These are phyloP conservation scores for Priceomyces carsonii DNA, from an alignment of 805 yeast species.

Conservation along the genomic window DNA sequence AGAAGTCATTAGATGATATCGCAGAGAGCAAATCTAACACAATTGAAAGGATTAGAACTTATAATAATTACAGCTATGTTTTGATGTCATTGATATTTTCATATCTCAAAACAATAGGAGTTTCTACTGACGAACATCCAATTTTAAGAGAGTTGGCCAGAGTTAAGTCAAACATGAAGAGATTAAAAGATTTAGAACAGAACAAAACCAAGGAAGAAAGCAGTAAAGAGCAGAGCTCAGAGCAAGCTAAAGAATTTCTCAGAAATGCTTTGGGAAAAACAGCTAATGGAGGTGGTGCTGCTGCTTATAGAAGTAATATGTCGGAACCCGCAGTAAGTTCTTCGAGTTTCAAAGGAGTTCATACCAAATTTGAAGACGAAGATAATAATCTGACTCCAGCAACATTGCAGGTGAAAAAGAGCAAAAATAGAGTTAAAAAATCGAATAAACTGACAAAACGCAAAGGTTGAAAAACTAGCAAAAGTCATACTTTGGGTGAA, in stretches of 20 bases:
- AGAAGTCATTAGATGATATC: constrained; percentile 42
- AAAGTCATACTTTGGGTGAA: too few relatives aligned
- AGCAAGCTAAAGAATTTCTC: constrained; percentile 49
- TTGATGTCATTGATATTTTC: constrained; percentile 59
- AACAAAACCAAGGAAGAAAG: constrained; percentile 19
- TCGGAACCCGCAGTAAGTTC: constrained; percentile 40
- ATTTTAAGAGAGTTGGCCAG: constrained; percentile 67
- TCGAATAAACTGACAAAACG: too few relatives aligned
- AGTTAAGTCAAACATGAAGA: constrained; percentile 67
- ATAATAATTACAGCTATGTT: constrained; percentile 49
- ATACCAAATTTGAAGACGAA: constrained; percentile 33
- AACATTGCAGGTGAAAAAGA: too few relatives aligned
- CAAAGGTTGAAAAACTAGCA: too few relatives aligned
- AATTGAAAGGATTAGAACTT: constrained; percentile 28
- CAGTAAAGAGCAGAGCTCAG: constrained; percentile 28
- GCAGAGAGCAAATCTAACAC: constrained; percentile 22
- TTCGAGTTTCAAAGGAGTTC: constrained; percentile 38
- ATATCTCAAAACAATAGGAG: constrained; percentile 58
- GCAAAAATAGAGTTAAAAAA: too few relatives aligned
- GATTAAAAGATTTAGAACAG: constrained; percentile 44
- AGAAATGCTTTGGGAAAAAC: constrained; percentile 43
- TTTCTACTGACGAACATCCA: constrained; percentile 57
- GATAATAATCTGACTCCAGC: constrained; percentile 1
- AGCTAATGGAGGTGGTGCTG: constrained; percentile 30
- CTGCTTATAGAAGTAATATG: constrained; percentile 20